A percentile compares a stretch with the other conserved stretches of the same genome.
Evolutionary conservation across 1,284 basidiomycete genomes (phyloP).

Genomic region (Mixia osmundae): DNA sequence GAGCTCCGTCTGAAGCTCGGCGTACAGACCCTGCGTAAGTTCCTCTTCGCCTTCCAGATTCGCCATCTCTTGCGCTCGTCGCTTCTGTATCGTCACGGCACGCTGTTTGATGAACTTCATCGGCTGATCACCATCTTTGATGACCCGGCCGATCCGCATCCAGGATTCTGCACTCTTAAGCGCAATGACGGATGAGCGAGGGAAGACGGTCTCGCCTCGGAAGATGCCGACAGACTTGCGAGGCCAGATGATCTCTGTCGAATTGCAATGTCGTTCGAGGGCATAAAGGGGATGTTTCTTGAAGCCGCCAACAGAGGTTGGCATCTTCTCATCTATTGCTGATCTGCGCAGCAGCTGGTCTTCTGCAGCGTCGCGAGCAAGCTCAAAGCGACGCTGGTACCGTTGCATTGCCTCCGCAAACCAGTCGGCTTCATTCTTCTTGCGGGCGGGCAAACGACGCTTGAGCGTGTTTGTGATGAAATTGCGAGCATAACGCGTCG

Average conservation of each 20-base stretch:
- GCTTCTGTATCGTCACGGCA: slow-evolving; percentile 54
- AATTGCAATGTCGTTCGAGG: slow-evolving; percentile 64
- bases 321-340: slow-evolving; percentile 82
- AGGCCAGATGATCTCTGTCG: slow-evolving; percentile 70
- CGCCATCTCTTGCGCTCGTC: slow-evolving; percentile 58
- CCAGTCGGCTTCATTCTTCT: slow-evolving; percentile 47
- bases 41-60: slow-evolving; percentile 30
- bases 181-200: slow-evolving; percentile 52
- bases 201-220: slow-evolving; percentile 78
- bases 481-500: slow-evolving; percentile 46
- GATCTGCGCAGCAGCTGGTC: slow-evolving; percentile 63
- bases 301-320: slow-evolving; percentile 68
- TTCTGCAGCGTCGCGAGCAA: slow-evolving; percentile 56
- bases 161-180: slow-evolving; percentile 84
- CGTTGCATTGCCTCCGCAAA: slow-evolving; percentile 33
- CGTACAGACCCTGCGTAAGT: slow-evolving; percentile 64
- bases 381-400: slow-evolving; percentile 6
- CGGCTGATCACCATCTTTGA: slow-evolving; percentile 53
- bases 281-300: slow-evolving; percentile 92
- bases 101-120: slow-evolving; percentile 76
- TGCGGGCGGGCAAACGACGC: slow-evolving; percentile 41
- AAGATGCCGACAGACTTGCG: slow-evolving; percentile 63
- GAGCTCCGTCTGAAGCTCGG: slow-evolving; percentile 58
- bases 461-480: slow-evolving; percentile 64
- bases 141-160: slow-evolving; percentile 61